Evolutionary conservation across 257 asterid species (phyloP).

Genomic region (Prunella vulgaris): DNA sequence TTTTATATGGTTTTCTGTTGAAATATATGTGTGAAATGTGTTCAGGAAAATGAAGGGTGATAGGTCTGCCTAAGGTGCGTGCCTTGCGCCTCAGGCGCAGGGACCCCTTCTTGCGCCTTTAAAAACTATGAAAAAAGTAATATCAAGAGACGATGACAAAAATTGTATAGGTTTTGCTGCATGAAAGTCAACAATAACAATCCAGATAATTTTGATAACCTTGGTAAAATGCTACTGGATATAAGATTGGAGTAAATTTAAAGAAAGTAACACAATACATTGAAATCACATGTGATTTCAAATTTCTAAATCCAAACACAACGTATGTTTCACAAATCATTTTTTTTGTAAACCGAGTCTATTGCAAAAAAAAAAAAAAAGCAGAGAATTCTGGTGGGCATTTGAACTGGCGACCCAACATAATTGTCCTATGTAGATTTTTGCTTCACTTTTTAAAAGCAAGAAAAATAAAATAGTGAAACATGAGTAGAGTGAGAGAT

Average conservation of each 20-base stretch:
- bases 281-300: background rate
- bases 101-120: too few relatives aligned
- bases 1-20: too few relatives aligned
- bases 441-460: background rate
- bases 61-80: too few relatives aligned
- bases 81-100: too few relatives aligned
- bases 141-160: background rate
- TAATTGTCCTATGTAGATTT: background rate
- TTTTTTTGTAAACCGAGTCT: background rate
- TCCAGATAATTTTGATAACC: background rate
- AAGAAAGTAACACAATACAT: background rate
- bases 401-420: background rate
- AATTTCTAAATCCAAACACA: background rate
- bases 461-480: background rate
- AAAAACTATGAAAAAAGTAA: too few relatives aligned
- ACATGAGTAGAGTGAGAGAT: background rate
- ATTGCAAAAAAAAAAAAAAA: background rate
- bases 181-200: background rate
- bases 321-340: background rate
- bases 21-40: too few relatives aligned
- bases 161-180: background rate
- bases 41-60: too few relatives aligned
- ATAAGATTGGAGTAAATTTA: background rate
- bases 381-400: background rate
- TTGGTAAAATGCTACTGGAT: background rate